Evolutionary conservation across 2,329 filamentous ascomycete genomes (phyloP), one percentile per base, ranked within the genome.

Genomic region (Colletotrichum australisinense): DNA sequence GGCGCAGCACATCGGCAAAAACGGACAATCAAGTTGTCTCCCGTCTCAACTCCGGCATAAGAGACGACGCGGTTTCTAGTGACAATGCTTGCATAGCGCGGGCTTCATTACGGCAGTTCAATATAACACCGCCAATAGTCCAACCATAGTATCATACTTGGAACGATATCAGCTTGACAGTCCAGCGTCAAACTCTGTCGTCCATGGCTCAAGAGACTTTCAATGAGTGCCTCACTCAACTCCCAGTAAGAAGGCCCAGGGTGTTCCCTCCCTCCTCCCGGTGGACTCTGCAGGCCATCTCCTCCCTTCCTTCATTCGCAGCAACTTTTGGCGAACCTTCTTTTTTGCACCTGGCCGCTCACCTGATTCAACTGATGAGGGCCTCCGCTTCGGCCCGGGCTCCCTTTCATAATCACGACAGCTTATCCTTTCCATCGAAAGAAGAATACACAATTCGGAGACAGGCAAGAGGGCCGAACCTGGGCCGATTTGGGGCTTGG

Each of bases 241-340:
- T n/a, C n/a, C n/a, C n/a, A n/a, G n/a, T n/a, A n/a, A n/a, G n/a
- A n/a, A n/a, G n/a, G n/a, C n/a, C n/a, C n/a, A n/a, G n/a, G n/a
- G n/a, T n/a, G n/a, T n/a, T n/a, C n/a, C n/a, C n/a, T n/a, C n/a
- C n/a, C n/a, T n/a, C n/a, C n/a, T n/a, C n/a, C n/a, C n/a, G n/a
- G n/a, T n/a, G n/a, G n/a, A n/a, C n/a, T n/a, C n/a, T n/a, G n/a
- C n/a, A n/a, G n/a, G n/a, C n/a, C n/a, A n/a, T n/a, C n/a, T n/a
- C n/a, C n/a, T n/a, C n/a, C n/a, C n/a, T n/a, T n/a, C n/a, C n/a
- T n/a, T n/a, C n/a, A n/a, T 60, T 53, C 22, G 28, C 26, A 66
- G 63, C 68, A 67, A 38, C 49, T 67, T 60, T 67, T 67, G 55
- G 63, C 55, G 63, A 67, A 42, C 24, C 59, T 46, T 14, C 42